Evolutionary conservation across 2,329 filamentous ascomycete genomes (phyloP), one percentile per base, ranked within the genome.

Genomic region (Apiospora hydei): DNA sequence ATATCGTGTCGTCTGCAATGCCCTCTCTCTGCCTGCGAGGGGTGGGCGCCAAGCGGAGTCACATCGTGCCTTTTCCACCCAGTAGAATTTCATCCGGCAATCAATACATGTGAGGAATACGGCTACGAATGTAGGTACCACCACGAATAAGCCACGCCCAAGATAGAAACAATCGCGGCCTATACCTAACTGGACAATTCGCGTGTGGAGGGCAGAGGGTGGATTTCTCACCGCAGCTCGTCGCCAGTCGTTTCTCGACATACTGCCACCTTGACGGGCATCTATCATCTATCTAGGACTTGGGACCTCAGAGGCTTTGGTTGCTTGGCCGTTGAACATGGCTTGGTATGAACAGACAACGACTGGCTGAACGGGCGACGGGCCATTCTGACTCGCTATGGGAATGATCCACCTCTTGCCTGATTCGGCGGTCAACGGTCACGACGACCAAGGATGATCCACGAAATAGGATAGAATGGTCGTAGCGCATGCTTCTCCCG

Each of bases 121-220:
- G 53, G 53, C 53, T 61, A 61, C 16, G 53, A 38, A 38, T 38
- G 53, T 61, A 61, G 16, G 53, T 61, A 21, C 30, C 34, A 34
- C 53, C 34, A 34, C 53, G 30, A 34, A 64, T 64, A 64, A 64
- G 57, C 57, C 57, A 64, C 57, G 11, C 57, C n/a, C 30, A 64
- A 18, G 57, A 64, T 64, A 64, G 57, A 64, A 41, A 8, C 16
- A 24, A 13, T 64, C 57, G 14, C 13, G 57, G 34, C 57, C 57
- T 64, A 64, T 64, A 64, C 57, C 57, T 64, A 64, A 64, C 57
- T 41, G 57, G 34, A 64, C 57, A 64, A 64, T 64, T 64, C 34
- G 30, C 18, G 53, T 61, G 30, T 61, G 30, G 30, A 61, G 34
- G 53, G 53, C 16, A n/a, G 53, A 18, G 16, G 8, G 16, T 61